Percentiles rank a stretch among this genome's conserved stretches.
Evolutionary conservation across 441 rosid species (phyloP).

Genomic region (Populus hybrid): DNA sequence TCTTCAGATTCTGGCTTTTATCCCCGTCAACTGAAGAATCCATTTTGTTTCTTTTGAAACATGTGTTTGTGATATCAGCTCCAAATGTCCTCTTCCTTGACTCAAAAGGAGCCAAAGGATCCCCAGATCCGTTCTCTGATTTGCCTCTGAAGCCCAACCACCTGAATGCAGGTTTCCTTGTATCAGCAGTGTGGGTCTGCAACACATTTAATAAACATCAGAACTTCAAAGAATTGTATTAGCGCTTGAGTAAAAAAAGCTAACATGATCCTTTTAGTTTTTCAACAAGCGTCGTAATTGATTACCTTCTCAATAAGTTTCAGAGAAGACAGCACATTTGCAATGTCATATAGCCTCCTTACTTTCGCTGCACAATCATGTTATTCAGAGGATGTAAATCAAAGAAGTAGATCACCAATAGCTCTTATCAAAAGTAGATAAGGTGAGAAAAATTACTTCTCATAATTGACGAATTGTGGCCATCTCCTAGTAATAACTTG

Average conservation of each 20-base stretch:
- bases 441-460: slow-evolving; percentile 50
- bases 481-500: slow-evolving; percentile 73
- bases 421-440: not conserved
- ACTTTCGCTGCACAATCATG: slow-evolving; percentile 61
- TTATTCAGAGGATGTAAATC: slow-evolving; percentile 14
- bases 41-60: slow-evolving; percentile 50
- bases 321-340: slow-evolving; percentile 78
- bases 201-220: slow-evolving; percentile 9
- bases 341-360: slow-evolving; percentile 83
- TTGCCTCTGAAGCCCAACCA: slow-evolving; percentile 69
- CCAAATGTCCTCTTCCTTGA: slow-evolving; percentile 76
- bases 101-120: slow-evolving; percentile 26
- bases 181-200: slow-evolving; percentile 80
- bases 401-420: not conserved
- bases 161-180: slow-evolving; percentile 88
- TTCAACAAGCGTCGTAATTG: not conserved
- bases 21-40: slow-evolving; percentile 32
- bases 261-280: not conserved
- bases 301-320: slow-evolving; percentile 84
- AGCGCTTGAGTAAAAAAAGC: not conserved
- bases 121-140: slow-evolving; percentile 30
- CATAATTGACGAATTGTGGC: slow-evolving; percentile 62
- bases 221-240: not conserved
- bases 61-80: slow-evolving; percentile 66
- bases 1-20: slow-evolving; percentile 19